phyloP scores from a whole-genome alignment of 169 alveolate species.

The Eimeria necatrix region DNA sequence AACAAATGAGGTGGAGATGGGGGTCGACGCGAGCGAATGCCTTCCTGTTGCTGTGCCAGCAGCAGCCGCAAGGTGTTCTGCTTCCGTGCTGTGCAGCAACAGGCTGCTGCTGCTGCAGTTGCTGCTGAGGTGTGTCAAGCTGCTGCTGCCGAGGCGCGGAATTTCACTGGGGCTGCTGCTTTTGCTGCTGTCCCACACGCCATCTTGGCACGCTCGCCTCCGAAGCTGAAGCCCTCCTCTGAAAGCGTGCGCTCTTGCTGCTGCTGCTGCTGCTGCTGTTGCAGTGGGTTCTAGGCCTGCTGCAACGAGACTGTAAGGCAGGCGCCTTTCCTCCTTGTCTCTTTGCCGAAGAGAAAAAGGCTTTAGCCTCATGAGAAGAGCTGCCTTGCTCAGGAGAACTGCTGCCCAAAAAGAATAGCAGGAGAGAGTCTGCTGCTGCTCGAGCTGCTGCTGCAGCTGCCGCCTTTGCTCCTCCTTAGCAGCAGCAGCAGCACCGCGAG shows the following conservation, averaged over 20 bases:
- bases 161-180: constrained; percentile 19
- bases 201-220: not conserved
- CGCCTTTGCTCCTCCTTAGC: not conserved
- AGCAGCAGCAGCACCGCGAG: constrained; percentile 1
- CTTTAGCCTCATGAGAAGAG: constrained; percentile 19
- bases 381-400: constrained; percentile 53
- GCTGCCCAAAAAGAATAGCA: constrained; percentile 73
- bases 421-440: constrained; percentile 74
- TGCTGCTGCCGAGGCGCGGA: constrained; percentile 21
- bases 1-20: constrained; percentile 2
- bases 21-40: constrained; percentile 15
- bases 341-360: not conserved
- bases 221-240: constrained; percentile 40
- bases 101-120: constrained; percentile 64
- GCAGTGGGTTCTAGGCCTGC: constrained; percentile 26
- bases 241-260: constrained; percentile 4
- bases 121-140: constrained; percentile 52
- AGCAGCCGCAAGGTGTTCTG: constrained; percentile 7
- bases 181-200: constrained; percentile 36
- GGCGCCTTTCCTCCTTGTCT: not conserved
- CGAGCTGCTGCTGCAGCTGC: constrained; percentile 50
- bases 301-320: constrained; percentile 31
- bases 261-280: constrained; percentile 54
- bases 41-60: constrained; percentile 1
- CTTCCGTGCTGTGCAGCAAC: constrained; percentile 1